phyloP scores from a whole-genome alignment of 2,329 filamentous ascomycete genomes.

The Colletotrichum destructivum region DNA sequence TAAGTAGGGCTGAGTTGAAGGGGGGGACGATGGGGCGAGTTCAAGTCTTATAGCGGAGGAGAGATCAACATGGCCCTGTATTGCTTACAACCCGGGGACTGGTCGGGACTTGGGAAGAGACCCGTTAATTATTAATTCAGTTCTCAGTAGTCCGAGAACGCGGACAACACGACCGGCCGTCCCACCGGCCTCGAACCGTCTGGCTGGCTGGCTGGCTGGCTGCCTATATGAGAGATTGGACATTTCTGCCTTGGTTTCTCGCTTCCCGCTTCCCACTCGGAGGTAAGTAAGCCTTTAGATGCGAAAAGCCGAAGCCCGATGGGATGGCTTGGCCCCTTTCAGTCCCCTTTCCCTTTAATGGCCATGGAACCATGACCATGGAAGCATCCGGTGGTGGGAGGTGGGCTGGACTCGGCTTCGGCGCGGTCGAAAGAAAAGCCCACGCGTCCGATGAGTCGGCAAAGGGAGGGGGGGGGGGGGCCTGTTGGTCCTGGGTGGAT shows the following conservation, averaged over 20 bases:
- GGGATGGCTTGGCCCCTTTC: too few relatives aligned
- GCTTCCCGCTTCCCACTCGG: not conserved
- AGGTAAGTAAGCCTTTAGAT: not conserved
- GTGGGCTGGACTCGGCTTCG: not conserved
- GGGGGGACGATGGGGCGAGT: too few relatives aligned
- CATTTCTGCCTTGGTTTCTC: too few relatives aligned
- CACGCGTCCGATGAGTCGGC: not conserved
- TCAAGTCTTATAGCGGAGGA: too few relatives aligned
- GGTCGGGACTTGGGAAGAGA: conserved; percentile 2
- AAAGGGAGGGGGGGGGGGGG: not conserved
- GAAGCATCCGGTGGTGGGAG: conserved; percentile 4
- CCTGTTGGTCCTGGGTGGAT: too few relatives aligned
- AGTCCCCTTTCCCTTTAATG: not conserved
- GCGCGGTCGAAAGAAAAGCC: conserved; percentile 16
- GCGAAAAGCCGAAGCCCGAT: conserved; percentile 12
- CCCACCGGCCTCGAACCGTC: not conserved
- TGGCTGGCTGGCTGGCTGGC: too few relatives aligned
- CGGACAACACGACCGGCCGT: conserved; percentile 4
- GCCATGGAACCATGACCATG: conserved; percentile 3
- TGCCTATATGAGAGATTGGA: too few relatives aligned
- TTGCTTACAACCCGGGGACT: not conserved
- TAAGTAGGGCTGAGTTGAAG: not conserved
- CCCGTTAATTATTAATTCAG: not conserved
- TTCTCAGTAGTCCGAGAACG: not conserved
- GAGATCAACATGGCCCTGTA: not conserved